Evolutionary conservation across 208 protist genomes (phyloP), one percentile per base, ranked within the genome.

Genomic region (Leishmania tarentolae): DNA sequence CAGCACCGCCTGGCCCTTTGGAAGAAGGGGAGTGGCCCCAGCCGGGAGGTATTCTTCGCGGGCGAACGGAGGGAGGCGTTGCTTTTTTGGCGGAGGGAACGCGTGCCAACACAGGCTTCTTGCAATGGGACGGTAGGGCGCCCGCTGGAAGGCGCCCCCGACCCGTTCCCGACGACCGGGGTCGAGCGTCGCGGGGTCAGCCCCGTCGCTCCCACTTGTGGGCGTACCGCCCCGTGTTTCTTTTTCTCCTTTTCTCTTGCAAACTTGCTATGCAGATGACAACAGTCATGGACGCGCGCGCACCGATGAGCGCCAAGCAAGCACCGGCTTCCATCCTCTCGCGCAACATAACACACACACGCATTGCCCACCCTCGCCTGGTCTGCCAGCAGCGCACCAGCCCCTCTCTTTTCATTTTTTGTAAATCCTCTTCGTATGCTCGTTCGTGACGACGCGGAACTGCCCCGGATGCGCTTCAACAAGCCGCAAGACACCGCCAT

Each of bases 401-500:
- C 17, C 37, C 8, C 68, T 21, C 68, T 52, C 65, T 50, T 24
- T 5, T 57, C 68, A 78, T 35, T 42, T 66, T 52, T 73, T 75
- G 77, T 88, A 92, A 70, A 93, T 79, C 82, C 82, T 90, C 82
- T 93, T 94, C 2, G 79, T 75, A 47, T 91, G 76, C 53, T 83
- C 84, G 24, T 65, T 87, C 40, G 88, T 86, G 31, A 90, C 88
- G 6, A 95, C 90, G 74, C 87, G 81, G 78, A 95, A 95, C 72
- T 89, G 81, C 52, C 52, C 69, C 77, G 82, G 87, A 56, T 89
- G 80, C 31, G 82, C 72, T 80, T 94, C 93, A 28, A 89, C 86
- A 70, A 96, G 75, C 80, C 90, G 90, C 65, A 93, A 44, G 9
- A 96, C 75, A 37, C 92, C 87, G 35, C 92, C 92, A 75, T 86